Percentiles rank a stretch among this genome's conserved stretches.
Evolutionary conservation across 2,329 filamentous ascomycete species (phyloP).

Genomic region (Epichloe sp.): DNA sequence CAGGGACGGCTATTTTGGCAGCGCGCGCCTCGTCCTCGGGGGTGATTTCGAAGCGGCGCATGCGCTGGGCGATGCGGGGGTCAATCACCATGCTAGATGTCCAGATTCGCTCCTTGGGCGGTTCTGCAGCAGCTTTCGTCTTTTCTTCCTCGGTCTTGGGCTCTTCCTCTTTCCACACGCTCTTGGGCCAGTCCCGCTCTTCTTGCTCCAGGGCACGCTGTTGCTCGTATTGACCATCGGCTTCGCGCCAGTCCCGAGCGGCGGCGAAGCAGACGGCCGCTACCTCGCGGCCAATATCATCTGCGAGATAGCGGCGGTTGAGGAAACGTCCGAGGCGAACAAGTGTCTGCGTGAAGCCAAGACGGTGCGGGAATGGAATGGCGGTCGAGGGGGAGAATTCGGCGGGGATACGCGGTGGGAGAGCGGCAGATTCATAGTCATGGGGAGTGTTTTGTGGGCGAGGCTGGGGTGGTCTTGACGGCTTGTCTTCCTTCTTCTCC

Average conservation of each 20-base stretch:
- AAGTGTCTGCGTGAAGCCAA: constrained; percentile 85
- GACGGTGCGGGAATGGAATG: constrained; percentile 73
- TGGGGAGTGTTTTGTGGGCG: constrained; percentile 60
- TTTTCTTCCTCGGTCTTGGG: constrained; percentile 24
- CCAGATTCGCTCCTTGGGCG: constrained; percentile 59
- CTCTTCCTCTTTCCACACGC: constrained; percentile 46
- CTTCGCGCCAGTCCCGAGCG: constrained; percentile 35
- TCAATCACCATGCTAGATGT: constrained; percentile 63
- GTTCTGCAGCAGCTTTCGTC: constrained; percentile 24
- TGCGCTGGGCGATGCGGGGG: constrained; percentile 58
- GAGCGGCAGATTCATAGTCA: constrained; percentile 54
- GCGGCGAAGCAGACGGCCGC: constrained; percentile 66
- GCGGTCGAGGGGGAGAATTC: constrained; percentile 61
- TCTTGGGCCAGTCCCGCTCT: constrained; percentile 76
- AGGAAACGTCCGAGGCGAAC: constrained; percentile 79
- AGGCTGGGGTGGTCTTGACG: constrained; percentile 47
- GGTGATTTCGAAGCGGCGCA: constrained; percentile 64
- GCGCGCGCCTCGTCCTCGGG: constrained; percentile 58
- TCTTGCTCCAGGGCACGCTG: constrained; percentile 52
- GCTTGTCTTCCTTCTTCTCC: constrained; percentile 34
- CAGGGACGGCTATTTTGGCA: constrained; percentile 45
- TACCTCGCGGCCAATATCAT: constrained; percentile 75
- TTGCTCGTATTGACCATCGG: constrained; percentile 25
- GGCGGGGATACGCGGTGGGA: constrained; percentile 53
- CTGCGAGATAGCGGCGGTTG: constrained; percentile 71